Percentiles rank a stretch among this genome's conserved stretches.
These are phyloP conservation scores for Gaertneriomyces sp. DNA, from an alignment of 192 early-diverging fungal genomes.

Conservation along the genomic window DNA sequence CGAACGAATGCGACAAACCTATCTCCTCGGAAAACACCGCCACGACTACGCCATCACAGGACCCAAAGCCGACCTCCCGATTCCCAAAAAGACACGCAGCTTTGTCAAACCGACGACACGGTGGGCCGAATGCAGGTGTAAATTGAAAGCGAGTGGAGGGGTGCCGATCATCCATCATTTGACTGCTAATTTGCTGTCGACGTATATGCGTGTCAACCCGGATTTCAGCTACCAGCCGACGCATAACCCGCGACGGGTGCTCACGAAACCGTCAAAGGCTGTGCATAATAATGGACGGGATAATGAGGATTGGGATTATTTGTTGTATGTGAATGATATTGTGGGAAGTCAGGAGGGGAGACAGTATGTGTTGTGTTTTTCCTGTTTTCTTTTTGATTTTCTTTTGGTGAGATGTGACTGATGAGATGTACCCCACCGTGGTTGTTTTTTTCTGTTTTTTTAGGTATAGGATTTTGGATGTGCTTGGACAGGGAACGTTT, in stretches of 20 bases:
- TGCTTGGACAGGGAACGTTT: conserved; percentile 95
- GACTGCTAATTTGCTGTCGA: conserved; percentile 56
- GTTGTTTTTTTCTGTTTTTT: not conserved
- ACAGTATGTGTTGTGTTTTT: conserved; percentile 68
- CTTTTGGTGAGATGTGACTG: not conserved
- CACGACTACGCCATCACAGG: conserved; percentile 9
- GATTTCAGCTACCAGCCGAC: conserved; percentile 75
- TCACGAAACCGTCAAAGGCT: conserved; percentile 92
- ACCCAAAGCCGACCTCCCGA: conserved; percentile 11
- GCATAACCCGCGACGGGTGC: conserved; percentile 79
- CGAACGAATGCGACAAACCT: conserved; percentile 22
- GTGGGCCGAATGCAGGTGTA: conserved; percentile 8
- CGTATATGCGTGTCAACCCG: conserved; percentile 76
- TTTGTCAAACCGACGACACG: conserved; percentile 5
- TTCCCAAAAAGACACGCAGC: not conserved
- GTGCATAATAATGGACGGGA: conserved; percentile 88
- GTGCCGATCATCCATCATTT: not conserved
- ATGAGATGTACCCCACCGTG: not conserved
- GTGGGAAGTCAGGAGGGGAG: conserved; percentile 87
- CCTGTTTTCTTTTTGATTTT: no score
- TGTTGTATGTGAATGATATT: conserved; percentile 94
- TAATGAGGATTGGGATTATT: conserved; percentile 95
- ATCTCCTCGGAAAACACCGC: conserved; percentile 8
- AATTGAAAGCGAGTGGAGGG: conserved; percentile 3
- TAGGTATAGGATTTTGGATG: conserved; percentile 88